phyloP scores from a whole-genome alignment of 2,329 filamentous ascomycete genomes.

The Cyphellophora europaea region DNA sequence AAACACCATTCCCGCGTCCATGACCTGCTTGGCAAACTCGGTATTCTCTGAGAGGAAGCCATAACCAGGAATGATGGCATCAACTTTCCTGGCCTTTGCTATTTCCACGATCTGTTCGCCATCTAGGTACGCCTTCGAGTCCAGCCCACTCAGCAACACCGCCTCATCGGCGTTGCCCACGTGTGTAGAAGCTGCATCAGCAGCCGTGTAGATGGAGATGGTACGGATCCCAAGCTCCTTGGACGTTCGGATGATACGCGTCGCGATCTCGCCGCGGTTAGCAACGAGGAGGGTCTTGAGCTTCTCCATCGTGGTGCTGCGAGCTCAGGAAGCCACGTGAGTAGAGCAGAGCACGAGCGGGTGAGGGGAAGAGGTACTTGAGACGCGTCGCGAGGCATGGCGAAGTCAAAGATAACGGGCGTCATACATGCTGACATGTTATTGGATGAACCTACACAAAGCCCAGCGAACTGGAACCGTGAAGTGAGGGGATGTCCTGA shows the following conservation, averaged over 20 bases:
- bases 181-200: constrained; percentile 47
- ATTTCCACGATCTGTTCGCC: constrained; percentile 35
- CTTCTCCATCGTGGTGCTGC: constrained; percentile 23
- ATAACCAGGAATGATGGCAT: constrained; percentile 59
- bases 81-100: constrained; percentile 38
- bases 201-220: constrained; percentile 49
- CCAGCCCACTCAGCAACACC: constrained; percentile 38
- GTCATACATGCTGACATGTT: no score
- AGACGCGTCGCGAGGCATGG: no score
- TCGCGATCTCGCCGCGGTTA: constrained; percentile 52
- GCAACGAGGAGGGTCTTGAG: constrained; percentile 47
- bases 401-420: no score
- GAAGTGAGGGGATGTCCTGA: no score
- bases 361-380: no score
- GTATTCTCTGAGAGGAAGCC: constrained; percentile 58
- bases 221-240: constrained; percentile 39
- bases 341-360: no score
- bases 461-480: no score
- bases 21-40: constrained; percentile 47
- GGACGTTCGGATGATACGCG: constrained; percentile 39
- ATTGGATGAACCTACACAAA: no score
- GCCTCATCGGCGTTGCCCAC: constrained; percentile 46
- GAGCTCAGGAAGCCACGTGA: no score
- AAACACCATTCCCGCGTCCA: constrained; percentile 47
- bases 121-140: constrained; percentile 37